These are phyloP conservation scores for Boletus insuetus DNA, from an alignment of 768 basidiomycete species.

Conservation along the genomic window DNA sequence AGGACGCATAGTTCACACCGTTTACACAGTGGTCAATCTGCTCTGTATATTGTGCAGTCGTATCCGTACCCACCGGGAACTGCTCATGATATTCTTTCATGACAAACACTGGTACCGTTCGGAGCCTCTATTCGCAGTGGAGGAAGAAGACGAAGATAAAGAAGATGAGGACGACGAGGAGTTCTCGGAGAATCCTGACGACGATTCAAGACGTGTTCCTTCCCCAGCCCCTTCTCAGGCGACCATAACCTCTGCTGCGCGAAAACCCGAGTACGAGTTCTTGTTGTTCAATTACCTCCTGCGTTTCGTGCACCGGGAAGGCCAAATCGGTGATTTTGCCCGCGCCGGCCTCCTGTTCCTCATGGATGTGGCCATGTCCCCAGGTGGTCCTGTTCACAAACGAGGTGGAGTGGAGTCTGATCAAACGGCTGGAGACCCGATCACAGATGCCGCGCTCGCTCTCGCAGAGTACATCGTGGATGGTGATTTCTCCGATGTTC, in stretches of 20 bases:
- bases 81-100: slow-evolving; percentile 97
- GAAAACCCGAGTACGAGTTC: slow-evolving; percentile 91
- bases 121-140: slow-evolving; percentile 70
- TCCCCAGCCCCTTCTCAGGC: slow-evolving; percentile 65
- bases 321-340: slow-evolving; percentile 89
- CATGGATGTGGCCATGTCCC: slow-evolving; percentile 95
- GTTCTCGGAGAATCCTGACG: slow-evolving; percentile 2
- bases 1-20: slow-evolving; percentile 5
- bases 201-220: slow-evolving; percentile 26
- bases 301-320: slow-evolving; percentile 92
- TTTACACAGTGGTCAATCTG: slow-evolving; percentile 74
- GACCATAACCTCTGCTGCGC: slow-evolving; percentile 52
- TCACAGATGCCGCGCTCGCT: slow-evolving; percentile 81
- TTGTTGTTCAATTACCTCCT: slow-evolving; percentile 94
- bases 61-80: slow-evolving; percentile 82
- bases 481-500: slow-evolving; percentile 97
- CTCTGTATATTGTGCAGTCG: slow-evolving; percentile 91
- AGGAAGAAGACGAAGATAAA: slow-evolving; percentile 69
- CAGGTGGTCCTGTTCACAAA: slow-evolving; percentile 50
- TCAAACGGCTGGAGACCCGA: slow-evolving; percentile 50
- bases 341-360: slow-evolving; percentile 90
- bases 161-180: slow-evolving; percentile 44
- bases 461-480: slow-evolving; percentile 92
- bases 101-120: slow-evolving; percentile 87
- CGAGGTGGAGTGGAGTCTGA: slow-evolving; percentile 33